Conservation (phyloP, 2,329 filamentous ascomycete species). For the Neofusicoccum laricinum region DNA sequence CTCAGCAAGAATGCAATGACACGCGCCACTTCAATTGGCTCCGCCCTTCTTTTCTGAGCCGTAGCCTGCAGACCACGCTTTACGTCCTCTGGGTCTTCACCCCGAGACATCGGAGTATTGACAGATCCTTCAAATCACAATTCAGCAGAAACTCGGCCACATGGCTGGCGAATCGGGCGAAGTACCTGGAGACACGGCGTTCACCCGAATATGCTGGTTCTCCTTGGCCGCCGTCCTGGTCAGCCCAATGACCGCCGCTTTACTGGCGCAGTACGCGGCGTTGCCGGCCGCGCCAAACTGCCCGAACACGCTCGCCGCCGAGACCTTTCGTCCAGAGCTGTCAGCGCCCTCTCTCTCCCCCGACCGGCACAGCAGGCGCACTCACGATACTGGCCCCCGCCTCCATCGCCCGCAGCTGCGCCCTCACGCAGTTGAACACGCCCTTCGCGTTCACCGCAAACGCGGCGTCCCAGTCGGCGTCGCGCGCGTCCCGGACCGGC, state of each 20-base stretch:
- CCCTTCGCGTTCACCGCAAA: slow-evolving; percentile 39
- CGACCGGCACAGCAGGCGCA: slow-evolving; percentile 24
- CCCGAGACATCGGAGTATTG: slow-evolving; percentile 25
- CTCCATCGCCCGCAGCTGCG: slow-evolving; percentile 36
- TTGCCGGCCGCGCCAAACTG: background rate
- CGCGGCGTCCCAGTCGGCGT: slow-evolving; percentile 41
- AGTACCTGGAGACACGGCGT: slow-evolving; percentile 39
- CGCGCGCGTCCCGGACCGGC: slow-evolving; percentile 29
- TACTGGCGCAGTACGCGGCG: slow-evolving; percentile 16
- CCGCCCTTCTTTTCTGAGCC: slow-evolving; percentile 7
- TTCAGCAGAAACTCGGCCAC: background rate
- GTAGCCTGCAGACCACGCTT: slow-evolving; percentile 18
- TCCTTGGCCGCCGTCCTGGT: slow-evolving; percentile 37
- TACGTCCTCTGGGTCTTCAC: background rate
- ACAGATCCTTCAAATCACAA: slow-evolving; percentile 14
- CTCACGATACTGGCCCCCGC: slow-evolving; percentile 36
- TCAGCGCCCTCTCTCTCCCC: no score
- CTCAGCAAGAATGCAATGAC: slow-evolving; percentile 43
- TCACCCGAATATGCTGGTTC: slow-evolving; percentile 35
- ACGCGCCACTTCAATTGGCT: slow-evolving; percentile 33
- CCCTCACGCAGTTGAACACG: slow-evolving; percentile 37
- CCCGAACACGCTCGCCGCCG: background rate
- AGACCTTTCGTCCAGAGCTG: slow-evolving; percentile 26
- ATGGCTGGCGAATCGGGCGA: background rate
- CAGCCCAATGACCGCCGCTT: slow-evolving; percentile 24